Base-by-base conservation (phyloP, 2,329 filamentous ascomycete genomes). In the Plenodomus biglobosus region DNA sequence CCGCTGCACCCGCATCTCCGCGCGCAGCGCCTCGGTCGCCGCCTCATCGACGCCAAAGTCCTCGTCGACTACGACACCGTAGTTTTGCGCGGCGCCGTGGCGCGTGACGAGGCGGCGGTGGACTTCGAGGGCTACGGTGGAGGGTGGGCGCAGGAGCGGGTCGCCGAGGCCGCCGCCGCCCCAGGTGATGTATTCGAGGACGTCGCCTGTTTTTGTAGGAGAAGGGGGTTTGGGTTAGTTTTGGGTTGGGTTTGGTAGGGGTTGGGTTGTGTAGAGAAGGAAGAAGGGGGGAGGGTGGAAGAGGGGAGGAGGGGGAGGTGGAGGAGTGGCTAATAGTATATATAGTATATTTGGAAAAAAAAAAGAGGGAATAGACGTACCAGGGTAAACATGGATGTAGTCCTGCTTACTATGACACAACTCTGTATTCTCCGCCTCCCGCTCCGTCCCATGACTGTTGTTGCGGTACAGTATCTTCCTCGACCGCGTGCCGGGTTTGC, bases 161-260 rank as follows among this genome's bases (percentile, higher is more conserved):
- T 79, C 76, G 24, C 76, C 77, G 11, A 79, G 69, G 1, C 77
- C 76, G 18, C 76, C 77, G 21, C 75, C 77, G 38, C 76, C 76
- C 76, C 76, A 79, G 3, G 77, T 79, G 22, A 77, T 70, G 74
- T 73, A 79, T 62, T 79, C 76, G 4, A 79, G 72, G 1, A 78
- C 67, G 50, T 80, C 77, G 11, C 72, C 76, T 69, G 40, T 17
- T 16, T 32, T 11, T 22, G 36, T 37, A 5, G 5, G 22, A 11
- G 22, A 24, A 24, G 22, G 22, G 22, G n/a, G 6, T n/a, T n/a
- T n/a, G n/a, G n/a, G n/a, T n/a, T n/a, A n/a, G n/a, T n/a, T n/a
- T n/a, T n/a, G n/a, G n/a, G n/a, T n/a, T n/a, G n/a, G n/a, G n/a
- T n/a, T n/a, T n/a, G n/a, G n/a, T n/a, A n/a, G n/a, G n/a, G n/a